Evolutionary conservation across 2,329 filamentous ascomycete genomes (phyloP).

Genomic region (Orbilia oligospora): DNA sequence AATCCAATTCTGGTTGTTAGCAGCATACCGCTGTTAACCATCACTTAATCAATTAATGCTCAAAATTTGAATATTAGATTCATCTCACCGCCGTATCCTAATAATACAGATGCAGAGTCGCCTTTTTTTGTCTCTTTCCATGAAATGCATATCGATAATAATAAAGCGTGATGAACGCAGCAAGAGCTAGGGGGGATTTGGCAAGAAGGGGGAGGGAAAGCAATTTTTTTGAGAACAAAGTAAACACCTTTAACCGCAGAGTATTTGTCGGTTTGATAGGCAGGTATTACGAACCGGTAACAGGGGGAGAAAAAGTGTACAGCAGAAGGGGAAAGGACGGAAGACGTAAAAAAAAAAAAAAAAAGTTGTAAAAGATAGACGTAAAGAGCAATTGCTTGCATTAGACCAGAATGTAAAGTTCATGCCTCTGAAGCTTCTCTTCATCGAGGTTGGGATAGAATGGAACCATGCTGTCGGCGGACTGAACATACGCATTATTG

Average conservation of each 20-base stretch:
- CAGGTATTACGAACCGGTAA: slow-evolving; percentile 40
- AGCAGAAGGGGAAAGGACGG: slow-evolving; percentile 21
- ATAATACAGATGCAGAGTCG: slow-evolving; percentile 36
- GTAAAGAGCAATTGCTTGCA: slow-evolving; percentile 13
- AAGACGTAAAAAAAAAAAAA: slow-evolving; percentile 22
- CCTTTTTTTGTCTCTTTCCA: slow-evolving; percentile 34
- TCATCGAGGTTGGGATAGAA: slow-evolving; percentile 92
- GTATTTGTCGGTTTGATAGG: slow-evolving; percentile 55
- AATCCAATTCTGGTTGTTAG: too few species aligned
- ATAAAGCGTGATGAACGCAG: background rate
- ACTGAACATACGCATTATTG: slow-evolving; percentile 96
- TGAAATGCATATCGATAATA: slow-evolving; percentile 33
- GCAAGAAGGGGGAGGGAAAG: background rate
- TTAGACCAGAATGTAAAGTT: slow-evolving; percentile 86
- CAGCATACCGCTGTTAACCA: too few species aligned
- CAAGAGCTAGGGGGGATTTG: background rate
- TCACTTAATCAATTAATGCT: background rate
- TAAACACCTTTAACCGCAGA: slow-evolving; percentile 48
- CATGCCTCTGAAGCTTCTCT: slow-evolving; percentile 81
- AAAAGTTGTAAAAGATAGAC: background rate
- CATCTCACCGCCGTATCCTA: slow-evolving; percentile 27
- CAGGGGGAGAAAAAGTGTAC: slow-evolving; percentile 18
- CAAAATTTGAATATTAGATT: slow-evolving; percentile 33
- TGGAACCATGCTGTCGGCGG: slow-evolving; percentile 93
- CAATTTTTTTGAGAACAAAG: slow-evolving; percentile 27